Evolutionary conservation across 1,284 basidiomycete species (phyloP), one percentile per base, ranked within the genome.

Genomic region (Paramarasmius palmivorus): DNA sequence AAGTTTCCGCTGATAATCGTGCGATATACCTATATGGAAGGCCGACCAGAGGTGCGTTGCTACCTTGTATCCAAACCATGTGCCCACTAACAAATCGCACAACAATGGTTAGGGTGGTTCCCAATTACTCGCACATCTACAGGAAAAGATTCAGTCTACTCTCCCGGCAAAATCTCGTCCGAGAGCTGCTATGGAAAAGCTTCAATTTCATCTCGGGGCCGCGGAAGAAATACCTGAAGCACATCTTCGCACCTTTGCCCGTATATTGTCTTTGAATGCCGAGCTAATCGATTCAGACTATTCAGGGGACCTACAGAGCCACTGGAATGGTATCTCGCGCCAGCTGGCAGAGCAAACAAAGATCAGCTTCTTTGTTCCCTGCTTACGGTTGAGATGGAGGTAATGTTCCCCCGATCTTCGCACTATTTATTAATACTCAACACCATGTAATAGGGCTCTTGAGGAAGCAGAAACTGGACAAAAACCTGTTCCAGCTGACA

Each of bases 391-490:
- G 10, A 51, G 61, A 4, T 61, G 55, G 45, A 55, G 56, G 54
- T 55, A 29, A 2, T 12, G 25, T n/a, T 4, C 25, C 32, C 37
- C 8, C 12, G 3, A 5, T 2, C 17, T 20, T 17, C 22, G 8
- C 29, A 1, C 17, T 20, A 12, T 32, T 19, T 32, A 14, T n/a
- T 2, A n/a, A 37, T 34, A 35, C 3, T 2, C 26, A 5, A 15
- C 6, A 39, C 6, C 20, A 10, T 10, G 12, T 1, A 19, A 12
- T 25, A 52, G 54, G 42, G 59, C 55, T 14, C 49, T 62, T 2
- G 59, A 61, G 42, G 54, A 63, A 41, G 57, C 61, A 19, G 60
- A 61, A 38, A 63, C 60, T 2, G 61, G 61, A 1, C 59, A 53
- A 3, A 22, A 49, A 39, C 25, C 36, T 6, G 55, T 36, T 9